Evolutionary conservation across 2,329 filamentous ascomycete species (phyloP), one percentile per base, ranked within the genome.

Genomic region (Colletotrichum caudatum): DNA sequence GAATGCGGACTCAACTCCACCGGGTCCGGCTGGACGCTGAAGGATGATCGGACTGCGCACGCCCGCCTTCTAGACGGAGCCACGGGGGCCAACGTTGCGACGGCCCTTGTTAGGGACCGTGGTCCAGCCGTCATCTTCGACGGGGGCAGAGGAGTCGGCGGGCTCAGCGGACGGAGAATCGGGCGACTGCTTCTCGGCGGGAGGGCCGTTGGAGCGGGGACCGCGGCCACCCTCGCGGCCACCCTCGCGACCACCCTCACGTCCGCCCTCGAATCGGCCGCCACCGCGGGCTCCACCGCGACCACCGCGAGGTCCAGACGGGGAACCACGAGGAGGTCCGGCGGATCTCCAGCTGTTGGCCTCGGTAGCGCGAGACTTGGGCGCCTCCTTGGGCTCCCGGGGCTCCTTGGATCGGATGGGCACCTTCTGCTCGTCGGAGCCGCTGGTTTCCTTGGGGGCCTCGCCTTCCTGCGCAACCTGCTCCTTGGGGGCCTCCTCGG

Each of bases 71-170:
- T 72, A 72, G 66, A 60, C 69, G 56, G 65, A 26, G 69, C 69
- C 69, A 2, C 69, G 69, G 33, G 69, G 69, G 39, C 69, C 69
- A 50, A 64, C 69, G 65, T 72, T 75, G 62, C 75, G 73, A 44
- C 75, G 74, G 66, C 67, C 54, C 66, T 71, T 74, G 59, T 69
- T 73, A 64, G 80, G 73, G 65, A 90, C 90, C 35, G 88, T 91
- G 74, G 88, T 90, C 90, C 90, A 92, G 75, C 90, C 90, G 78
- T 91, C 89, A 48, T 89, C 89, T 58, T 89, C 87, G 61, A 83
- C 79, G 50, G 82, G 80, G 62, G 66, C 75, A 44, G 64, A 74
- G 44, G 78, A 75, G 44, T 75, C 78, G 56, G 76, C 70, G 65
- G 78, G 74, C 48, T 75, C 78, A 48, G 75, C 76, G 54, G 78